Evolutionary conservation across 1,284 basidiomycete species (phyloP).

Genomic region (Melampsora americana): DNA sequence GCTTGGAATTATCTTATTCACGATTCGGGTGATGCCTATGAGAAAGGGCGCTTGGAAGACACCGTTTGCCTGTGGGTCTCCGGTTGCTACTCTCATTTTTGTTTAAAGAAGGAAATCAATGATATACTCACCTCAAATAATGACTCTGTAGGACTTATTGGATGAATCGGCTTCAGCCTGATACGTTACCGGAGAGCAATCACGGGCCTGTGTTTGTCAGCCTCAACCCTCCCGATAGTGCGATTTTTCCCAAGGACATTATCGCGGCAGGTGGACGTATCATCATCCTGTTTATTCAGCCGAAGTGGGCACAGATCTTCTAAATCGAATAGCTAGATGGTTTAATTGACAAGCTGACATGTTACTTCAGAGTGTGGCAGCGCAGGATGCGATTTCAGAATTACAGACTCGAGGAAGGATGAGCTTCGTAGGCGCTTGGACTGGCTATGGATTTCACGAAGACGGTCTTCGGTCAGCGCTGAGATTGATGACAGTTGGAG

Average conservation of each 20-base stretch:
- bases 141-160: constrained; percentile 58
- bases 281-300: constrained; percentile 66
- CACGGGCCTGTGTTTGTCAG: constrained; percentile 73
- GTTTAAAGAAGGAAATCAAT: neutral
- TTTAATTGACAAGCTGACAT: neutral
- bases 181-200: constrained; percentile 61
- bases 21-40: constrained; percentile 62
- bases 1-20: constrained; percentile 54
- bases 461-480: constrained; percentile 22
- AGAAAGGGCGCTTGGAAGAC: constrained; percentile 64
- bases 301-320: constrained; percentile 54
- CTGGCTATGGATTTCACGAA: constrained; percentile 61
- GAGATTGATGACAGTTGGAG: constrained; percentile 12
- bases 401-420: constrained; percentile 69
- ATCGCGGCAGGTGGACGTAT: constrained; percentile 64
- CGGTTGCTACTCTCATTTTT: neutral
- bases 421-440: constrained; percentile 74
- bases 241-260: constrained; percentile 58
- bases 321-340: constrained; percentile 46
- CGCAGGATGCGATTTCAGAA: constrained; percentile 60
- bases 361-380: constrained; percentile 57
- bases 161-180: constrained; percentile 72
- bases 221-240: constrained; percentile 68
- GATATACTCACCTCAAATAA: neutral
- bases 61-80: constrained; percentile 34